phyloP scores from a whole-genome alignment of 75 land plant genomes.

The Gnetum montanum region DNA sequence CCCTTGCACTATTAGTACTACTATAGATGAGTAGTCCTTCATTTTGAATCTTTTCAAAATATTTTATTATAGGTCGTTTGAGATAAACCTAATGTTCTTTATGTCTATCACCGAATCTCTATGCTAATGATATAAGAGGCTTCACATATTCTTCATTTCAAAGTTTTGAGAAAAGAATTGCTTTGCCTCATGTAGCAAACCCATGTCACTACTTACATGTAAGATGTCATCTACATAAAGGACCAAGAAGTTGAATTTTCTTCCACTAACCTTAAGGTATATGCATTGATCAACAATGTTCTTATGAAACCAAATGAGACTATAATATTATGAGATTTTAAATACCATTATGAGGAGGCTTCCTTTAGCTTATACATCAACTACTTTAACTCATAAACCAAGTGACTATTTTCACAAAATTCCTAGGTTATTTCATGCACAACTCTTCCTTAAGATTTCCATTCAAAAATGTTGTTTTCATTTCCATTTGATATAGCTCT shows the following conservation, averaged over 20 bases:
- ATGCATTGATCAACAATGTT: neutral
- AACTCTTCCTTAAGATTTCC: conserved; percentile 16
- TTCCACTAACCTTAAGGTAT: conserved; percentile 6
- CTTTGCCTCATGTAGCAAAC: conserved; percentile 5
- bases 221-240: conserved; percentile 35
- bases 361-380: neutral
- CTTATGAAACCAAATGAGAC: neutral
- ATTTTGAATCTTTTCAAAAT: conserved; percentile 20
- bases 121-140: conserved; percentile 14
- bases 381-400: neutral
- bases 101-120: conserved; percentile 17
- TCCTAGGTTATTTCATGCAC: neutral
- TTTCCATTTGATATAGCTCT: conserved; percentile 16
- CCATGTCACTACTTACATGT: conserved; percentile 9
- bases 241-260: conserved; percentile 15
- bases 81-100: conserved; percentile 9
- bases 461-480: conserved; percentile 19
- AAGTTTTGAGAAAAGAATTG: conserved; percentile 4
- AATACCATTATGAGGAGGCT: neutral
- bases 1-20: conserved; percentile 1
- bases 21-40: conserved; percentile 1
- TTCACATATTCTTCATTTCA: conserved; percentile 21
- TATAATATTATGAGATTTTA: neutral
- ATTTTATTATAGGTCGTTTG: conserved; percentile 20
- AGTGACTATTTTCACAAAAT: neutral